A percentile compares a stretch with the other conserved stretches of the same genome.
Evolutionary conservation across 2,329 filamentous ascomycete genomes (phyloP).

Genomic region (Phyllachora maydis): DNA sequence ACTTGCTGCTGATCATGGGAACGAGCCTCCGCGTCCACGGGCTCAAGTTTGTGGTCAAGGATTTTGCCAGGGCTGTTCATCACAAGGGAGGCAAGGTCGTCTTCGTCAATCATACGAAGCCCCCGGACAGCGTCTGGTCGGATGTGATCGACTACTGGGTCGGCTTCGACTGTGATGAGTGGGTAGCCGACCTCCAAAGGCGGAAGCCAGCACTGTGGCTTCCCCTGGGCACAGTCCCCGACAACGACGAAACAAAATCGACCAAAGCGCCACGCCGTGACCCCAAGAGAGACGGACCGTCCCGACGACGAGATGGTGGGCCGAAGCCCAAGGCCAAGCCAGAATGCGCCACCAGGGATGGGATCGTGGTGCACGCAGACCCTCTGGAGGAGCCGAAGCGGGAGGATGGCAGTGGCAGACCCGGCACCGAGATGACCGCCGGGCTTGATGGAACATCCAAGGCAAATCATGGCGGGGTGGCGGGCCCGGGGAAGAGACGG

Average conservation of each 20-base stretch:
- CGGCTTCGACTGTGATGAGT: slow-evolving; percentile 55
- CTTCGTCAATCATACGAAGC: slow-evolving; percentile 55
- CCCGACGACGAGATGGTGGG: background rate
- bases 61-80: slow-evolving; percentile 53
- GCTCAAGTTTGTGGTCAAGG: slow-evolving; percentile 47
- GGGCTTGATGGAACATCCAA: too few species aligned
- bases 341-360: background rate
- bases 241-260: slow-evolving; percentile 12
- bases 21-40: slow-evolving; percentile 54
- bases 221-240: slow-evolving; percentile 18
- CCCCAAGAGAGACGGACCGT: background rate
- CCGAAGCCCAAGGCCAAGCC: background rate
- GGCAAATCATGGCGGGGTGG: too few species aligned
- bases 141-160: slow-evolving; percentile 58
- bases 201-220: slow-evolving; percentile 40
- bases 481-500: too few species aligned
- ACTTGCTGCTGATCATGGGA: slow-evolving; percentile 48
- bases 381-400: too few species aligned
- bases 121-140: slow-evolving; percentile 50
- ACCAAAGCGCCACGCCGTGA: slow-evolving; percentile 1
- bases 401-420: too few species aligned
- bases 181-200: slow-evolving; percentile 41
- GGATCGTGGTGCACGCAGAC: too few species aligned
- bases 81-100: slow-evolving; percentile 46
- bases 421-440: too few species aligned